These are phyloP conservation scores for Botrytis porri DNA, from an alignment of 2,329 filamentous ascomycete species.

Conservation along the genomic window DNA sequence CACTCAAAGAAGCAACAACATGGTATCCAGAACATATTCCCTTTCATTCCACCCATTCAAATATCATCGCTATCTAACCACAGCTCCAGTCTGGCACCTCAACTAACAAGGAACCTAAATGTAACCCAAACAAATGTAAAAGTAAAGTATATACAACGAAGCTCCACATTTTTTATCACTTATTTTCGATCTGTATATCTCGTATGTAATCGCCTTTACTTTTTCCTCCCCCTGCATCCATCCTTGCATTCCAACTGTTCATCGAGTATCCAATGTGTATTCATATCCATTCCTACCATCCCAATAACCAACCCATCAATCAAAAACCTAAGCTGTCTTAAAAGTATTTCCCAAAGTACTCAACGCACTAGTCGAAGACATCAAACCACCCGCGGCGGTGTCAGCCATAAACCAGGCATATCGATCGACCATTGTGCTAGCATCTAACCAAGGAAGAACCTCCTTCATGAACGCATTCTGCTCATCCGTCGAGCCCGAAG, in stretches of 20 bases:
- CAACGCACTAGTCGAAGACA: not conserved
- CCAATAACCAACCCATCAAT: not conserved
- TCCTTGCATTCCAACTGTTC: too few relatives aligned
- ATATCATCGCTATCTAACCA: not conserved
- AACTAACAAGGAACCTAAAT: not conserved
- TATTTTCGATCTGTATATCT: not conserved
- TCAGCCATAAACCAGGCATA: slow-evolving; percentile 15
- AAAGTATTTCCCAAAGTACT: slow-evolving; percentile 17
- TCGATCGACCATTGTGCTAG: slow-evolving; percentile 7
- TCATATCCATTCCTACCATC: not conserved
- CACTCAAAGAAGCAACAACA: not conserved
- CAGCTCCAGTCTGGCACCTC: not conserved
- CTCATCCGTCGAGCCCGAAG: slow-evolving; percentile 34
- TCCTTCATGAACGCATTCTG: slow-evolving; percentile 41
- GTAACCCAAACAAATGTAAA: not conserved
- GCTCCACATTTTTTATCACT: not conserved
- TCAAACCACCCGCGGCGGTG: not conserved
- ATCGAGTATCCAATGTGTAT: too few relatives aligned
- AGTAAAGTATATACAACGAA: slow-evolving; percentile 7
- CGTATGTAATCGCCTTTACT: not conserved
- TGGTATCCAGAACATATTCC: not conserved
- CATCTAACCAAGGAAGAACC: slow-evolving; percentile 45
- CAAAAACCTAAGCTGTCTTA: not conserved
- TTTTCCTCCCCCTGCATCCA: not conserved
- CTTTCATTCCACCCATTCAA: not conserved